phyloP scores from a whole-genome alignment of 345 rosid genomes.

The Erodium maritimum region DNA sequence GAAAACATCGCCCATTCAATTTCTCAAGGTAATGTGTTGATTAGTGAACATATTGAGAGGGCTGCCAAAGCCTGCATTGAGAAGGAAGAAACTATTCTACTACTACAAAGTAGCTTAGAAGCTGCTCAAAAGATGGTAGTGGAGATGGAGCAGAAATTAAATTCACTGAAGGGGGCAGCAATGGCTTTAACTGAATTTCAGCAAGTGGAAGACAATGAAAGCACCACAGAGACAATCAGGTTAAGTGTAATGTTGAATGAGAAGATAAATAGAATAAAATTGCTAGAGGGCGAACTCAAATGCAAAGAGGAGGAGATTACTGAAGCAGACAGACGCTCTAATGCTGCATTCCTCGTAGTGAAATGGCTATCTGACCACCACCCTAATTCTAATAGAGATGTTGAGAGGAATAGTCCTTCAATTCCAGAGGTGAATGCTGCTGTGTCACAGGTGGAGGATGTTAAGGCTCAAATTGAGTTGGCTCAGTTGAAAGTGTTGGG shows the following conservation, averaged over 20 bases:
- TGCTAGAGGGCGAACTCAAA: conserved; percentile 24
- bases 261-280: conserved; percentile 28
- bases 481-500: conserved; percentile 16
- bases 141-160: conserved; percentile 70
- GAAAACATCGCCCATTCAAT: conserved; percentile 52
- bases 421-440: conserved; percentile 5
- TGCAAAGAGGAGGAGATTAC: conserved; percentile 22
- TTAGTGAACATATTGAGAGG: conserved; percentile 59
- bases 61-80: conserved; percentile 66
- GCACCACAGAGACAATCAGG: conserved; percentile 23
- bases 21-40: conserved; percentile 49
- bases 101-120: conserved; percentile 72
- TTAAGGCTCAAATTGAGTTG: conserved; percentile 15
- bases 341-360: conserved; percentile 34
- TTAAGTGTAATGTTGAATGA: conserved; percentile 26
- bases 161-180: conserved; percentile 59
- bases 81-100: conserved; percentile 66
- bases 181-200: conserved; percentile 44
- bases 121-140: conserved; percentile 57
- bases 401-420: conserved; percentile 9
- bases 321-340: conserved; percentile 36
- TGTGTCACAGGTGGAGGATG: conserved; percentile 11
- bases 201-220: conserved; percentile 22
- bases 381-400: conserved; percentile 10
- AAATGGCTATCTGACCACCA: conserved; percentile 44